A percentile compares a stretch with the other conserved stretches of the same genome.
These are phyloP conservation scores for Kluyveromyces aestuarii DNA, from an alignment of 805 yeast genomes.

Conservation along the genomic window DNA sequence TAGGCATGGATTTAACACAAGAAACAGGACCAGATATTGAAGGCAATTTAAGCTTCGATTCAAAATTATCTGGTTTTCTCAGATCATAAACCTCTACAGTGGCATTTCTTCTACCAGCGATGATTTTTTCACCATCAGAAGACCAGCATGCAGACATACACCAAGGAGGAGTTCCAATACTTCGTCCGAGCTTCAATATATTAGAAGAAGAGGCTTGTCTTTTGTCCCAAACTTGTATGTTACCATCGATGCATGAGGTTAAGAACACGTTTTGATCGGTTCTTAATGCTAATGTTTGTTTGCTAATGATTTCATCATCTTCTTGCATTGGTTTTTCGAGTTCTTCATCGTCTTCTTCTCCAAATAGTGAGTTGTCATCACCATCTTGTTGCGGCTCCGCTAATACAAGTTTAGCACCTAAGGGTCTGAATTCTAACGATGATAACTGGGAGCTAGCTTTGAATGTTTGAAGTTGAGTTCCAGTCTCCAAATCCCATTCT, in stretches of 20 bases:
- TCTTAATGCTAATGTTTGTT: slow-evolving; percentile 16
- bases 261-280: slow-evolving; percentile 49
- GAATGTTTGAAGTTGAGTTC: slow-evolving; percentile 40
- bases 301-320: slow-evolving; percentile 6
- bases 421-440: slow-evolving; percentile 61
- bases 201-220: slow-evolving; percentile 32
- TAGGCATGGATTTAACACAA: slow-evolving; percentile 70
- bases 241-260: slow-evolving; percentile 79
- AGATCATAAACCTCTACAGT: slow-evolving; percentile 69
- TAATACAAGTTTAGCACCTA: slow-evolving; percentile 37
- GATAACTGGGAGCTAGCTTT: slow-evolving; percentile 70
- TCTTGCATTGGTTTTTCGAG: slow-evolving; percentile 13
- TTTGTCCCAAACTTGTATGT: slow-evolving; percentile 73
- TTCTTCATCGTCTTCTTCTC: slow-evolving; percentile 45
- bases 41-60: slow-evolving; percentile 62
- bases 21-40: slow-evolving; percentile 86
- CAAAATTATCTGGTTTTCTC: slow-evolving; percentile 34
- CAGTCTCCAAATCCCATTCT: slow-evolving; percentile 82
- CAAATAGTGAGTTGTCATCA: slow-evolving; percentile 3
- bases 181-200: slow-evolving; percentile 43
- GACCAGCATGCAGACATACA: slow-evolving; percentile 88
- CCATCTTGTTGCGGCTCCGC: slow-evolving; percentile 23
- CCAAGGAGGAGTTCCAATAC: slow-evolving; percentile 84
- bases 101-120: slow-evolving; percentile 84
- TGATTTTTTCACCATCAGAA: slow-evolving; percentile 65